phyloP scores from a whole-genome alignment of 805 yeast genomes.

The Candida tammaniensis region DNA sequence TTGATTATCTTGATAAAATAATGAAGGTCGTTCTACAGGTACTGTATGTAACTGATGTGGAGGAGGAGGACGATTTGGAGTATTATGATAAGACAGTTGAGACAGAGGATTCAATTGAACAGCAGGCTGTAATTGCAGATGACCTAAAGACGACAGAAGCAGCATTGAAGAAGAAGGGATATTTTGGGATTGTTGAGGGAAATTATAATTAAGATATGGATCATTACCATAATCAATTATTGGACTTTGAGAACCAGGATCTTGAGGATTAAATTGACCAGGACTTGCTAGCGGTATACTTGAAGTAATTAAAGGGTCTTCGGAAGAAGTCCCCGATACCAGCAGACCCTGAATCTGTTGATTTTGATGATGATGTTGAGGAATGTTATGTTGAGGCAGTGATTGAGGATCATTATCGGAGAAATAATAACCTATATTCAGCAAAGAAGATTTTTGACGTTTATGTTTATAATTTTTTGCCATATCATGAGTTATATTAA shows the following conservation, averaged over 20 bases:
- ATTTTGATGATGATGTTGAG: constrained; percentile 6
- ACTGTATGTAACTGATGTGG: no score
- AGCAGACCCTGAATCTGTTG: not conserved
- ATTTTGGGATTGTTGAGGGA: constrained; percentile 12
- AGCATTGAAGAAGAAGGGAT: no score
- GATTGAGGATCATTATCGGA: constrained; percentile 9
- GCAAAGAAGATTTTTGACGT: constrained; percentile 36
- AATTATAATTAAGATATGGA: constrained; percentile 18
- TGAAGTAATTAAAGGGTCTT: not conserved
- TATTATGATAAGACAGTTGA: not conserved
- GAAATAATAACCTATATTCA: constrained; percentile 29
- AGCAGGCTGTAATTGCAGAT: no score
- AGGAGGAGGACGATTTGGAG: not conserved
- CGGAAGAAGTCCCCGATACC: no score
- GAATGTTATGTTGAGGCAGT: constrained; percentile 3
- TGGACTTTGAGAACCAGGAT: constrained; percentile 1
- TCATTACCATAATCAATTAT: constrained; percentile 12
- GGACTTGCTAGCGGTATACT: constrained; percentile 6
- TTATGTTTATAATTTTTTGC: constrained; percentile 25
- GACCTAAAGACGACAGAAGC: no score
- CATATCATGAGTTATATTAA: constrained; percentile 10
- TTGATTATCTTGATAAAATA: no score
- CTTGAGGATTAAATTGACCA: constrained; percentile 7
- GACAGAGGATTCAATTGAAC: not conserved
- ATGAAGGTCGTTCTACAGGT: no score